Base-by-base conservation (phyloP, 495 filamentous ascomycete genomes). In the Echria macrotheca region DNA sequence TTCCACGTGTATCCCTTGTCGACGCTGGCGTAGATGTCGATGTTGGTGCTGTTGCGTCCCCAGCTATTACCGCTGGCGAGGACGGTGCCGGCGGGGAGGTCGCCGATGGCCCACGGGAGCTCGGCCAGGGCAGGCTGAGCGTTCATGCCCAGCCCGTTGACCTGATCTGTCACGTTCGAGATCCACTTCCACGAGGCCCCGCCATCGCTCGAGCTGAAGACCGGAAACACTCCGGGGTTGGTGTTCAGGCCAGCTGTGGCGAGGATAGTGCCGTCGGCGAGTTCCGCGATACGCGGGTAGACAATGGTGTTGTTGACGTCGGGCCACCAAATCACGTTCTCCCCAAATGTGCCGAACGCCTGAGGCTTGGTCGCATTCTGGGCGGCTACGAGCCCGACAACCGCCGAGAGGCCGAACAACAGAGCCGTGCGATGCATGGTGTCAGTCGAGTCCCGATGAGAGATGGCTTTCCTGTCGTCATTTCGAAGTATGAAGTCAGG, bases 81-180 rank as follows among this genome's bases (percentile, higher is more conserved):
- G 17, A 87, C 52, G 0, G 79, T 83, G 4, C 83, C 82, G 0
- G 71, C 69, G 11, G 66, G 52, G 53, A 72, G 82, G 7, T 66
- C 62, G 10, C 75, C 82, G 29, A 87, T 62, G 4, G 54, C 47
- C 49, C 73, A 67, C 0, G 76, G 71, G 1, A 85, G 69, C 47
- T 75, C 72, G 47, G 82, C 83, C 1, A 87, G 69, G 57, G 76
- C 77, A 0, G 83, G 83, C 52, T 87, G 82, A 48, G 83, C 84
- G 6, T 78, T 74, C 45, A 85, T 50, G 8, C 82, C 83, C 52
- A 72, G 76, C 23, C 72, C 71, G 47, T 84, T 82, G 17, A 71
- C 78, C 29, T 73, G 69, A 55, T 85, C 83, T 1, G 73, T 64
- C 5, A 85, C 76, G 14, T 68, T 66, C 5, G 79, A 77, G 47